Base-by-base conservation (phyloP, 192 early-diverging fungal species). In the Bifiguratus adelaidae region DNA sequence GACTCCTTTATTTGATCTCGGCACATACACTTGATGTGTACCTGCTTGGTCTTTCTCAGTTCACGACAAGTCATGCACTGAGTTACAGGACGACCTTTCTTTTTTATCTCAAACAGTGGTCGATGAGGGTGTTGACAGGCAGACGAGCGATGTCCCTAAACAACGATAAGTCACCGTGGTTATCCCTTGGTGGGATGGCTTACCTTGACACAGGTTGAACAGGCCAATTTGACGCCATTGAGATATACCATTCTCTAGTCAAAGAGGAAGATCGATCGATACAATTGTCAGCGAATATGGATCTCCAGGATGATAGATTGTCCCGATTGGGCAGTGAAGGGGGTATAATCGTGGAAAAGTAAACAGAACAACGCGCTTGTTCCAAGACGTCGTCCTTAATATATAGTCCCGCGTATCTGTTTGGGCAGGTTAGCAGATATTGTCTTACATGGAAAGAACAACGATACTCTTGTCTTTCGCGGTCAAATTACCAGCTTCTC, bases 71-170 rank as follows among this genome's bases (percentile, higher is more conserved):
- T 65, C 41, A 55, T 40, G 53, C 82, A 85, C 44, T 85, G 80
- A 9, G 78, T 76, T 24, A 74, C 61, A 1, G 82, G 82, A 12
- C 82, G 71, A 7, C 82, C 82, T 53, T 85, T 85, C 60, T 70
- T 79, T 22, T 74, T 59, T n/a, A 85, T 73, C 41, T 74, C 71
- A 25, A 72, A 65, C 23, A 85, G 58, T 35, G 68, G 58, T 30
- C 82, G 72, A 41, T 74, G 70, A 5, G 55, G 47, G 61, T 52
- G 61, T 37, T 37, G 44, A 41, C 61, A 63, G 9, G 41, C 33
- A 29, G 61, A 52, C 3, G 61, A 63, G 3, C 61, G 49, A 30
- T 63, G 61, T 24, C 61, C 61, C 61, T 63, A 40, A 20, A 12
- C 15, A 15, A 28, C 22, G 19, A 20, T 16, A 7, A 3, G 6